Evolutionary conservation across 805 yeast genomes (phyloP), one percentile per base, ranked within the genome.

Genomic region (Starmerella kuoi): DNA sequence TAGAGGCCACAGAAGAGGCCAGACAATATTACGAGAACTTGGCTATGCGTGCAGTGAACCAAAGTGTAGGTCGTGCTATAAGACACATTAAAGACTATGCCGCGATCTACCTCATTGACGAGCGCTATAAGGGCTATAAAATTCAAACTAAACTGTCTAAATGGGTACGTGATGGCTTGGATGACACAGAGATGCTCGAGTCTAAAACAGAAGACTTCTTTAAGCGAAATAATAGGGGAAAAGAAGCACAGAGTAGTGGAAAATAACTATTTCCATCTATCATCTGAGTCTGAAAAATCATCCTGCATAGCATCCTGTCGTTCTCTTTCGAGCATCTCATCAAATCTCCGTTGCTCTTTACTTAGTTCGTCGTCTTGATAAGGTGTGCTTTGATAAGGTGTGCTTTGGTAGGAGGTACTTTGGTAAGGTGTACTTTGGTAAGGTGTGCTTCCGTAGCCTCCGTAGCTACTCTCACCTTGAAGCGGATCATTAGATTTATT

Each of bases 1-100:
- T 55, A 20, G 52, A 50, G 12, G 59, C 67, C 7, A 44, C 46
- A 35, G 51, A 41, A 3, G 65, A 65, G 21, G 82, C 87, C 0
- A 56, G 56, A 22, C 71, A 70, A 25, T 84, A 74, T 53, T 79
- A 82, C 53, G 94, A 86, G 51, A 84, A 82, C 53, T 64, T 84
- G 5, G 86, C 95, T 55, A 80, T 88, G 91, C 74, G 86, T 40
- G 81, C 94, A 0, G 85, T 87, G 1, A 87, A 87, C 56, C 97
- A 87, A 59, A 77, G 94, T 61, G 78, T 88, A 11, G 97, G 96
- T 0, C 69, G 97, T 49, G 83, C 95, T 5, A 87, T 87, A 31
- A 66, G 97, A 46, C 95, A 87, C 58, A 70, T 70, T 21, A 69
- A 71, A 32, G 97, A 88, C 60, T 86, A 81, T 56, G 78, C 96